Evolutionary conservation across 2,329 filamentous ascomycete genomes (phyloP).

Genomic region (Microsporum canis): DNA sequence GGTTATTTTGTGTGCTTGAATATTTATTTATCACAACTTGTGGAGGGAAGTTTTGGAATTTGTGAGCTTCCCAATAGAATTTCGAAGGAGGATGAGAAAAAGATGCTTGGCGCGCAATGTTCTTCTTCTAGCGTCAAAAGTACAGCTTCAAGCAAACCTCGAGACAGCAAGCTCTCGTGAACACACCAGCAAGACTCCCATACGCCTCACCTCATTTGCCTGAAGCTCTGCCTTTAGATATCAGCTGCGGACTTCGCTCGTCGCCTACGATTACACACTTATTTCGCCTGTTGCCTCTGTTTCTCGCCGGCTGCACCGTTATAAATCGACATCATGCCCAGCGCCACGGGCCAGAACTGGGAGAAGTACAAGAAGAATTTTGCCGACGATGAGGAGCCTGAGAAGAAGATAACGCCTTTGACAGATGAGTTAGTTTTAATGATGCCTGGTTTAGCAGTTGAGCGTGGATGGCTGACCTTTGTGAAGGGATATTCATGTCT

Average conservation of each 20-base stretch:
- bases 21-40: not conserved
- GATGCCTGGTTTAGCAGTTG: not conserved
- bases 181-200: not conserved
- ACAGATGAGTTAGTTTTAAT: constrained; percentile 70
- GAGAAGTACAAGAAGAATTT: constrained; percentile 98
- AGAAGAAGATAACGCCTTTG: constrained; percentile 98
- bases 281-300: not conserved
- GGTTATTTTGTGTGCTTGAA: not conserved
- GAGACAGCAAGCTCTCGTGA: constrained; percentile 6
- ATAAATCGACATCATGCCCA: constrained; percentile 56
- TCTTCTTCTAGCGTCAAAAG: constrained; percentile 1
- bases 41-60: constrained; percentile 5
- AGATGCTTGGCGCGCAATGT: constrained; percentile 11
- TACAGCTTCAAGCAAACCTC: constrained; percentile 2
- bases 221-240: not conserved
- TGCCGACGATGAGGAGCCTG: constrained; percentile 89
- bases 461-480: constrained; percentile 21
- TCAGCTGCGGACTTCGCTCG: not conserved
- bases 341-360: constrained; percentile 87
- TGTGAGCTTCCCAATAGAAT: constrained; percentile 4
- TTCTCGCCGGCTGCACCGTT: constrained; percentile 9
- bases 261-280: not conserved
- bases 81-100: not conserved
- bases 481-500: constrained; percentile 87
- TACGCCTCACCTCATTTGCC: not conserved